Base-by-base conservation (phyloP, 73 alveolate genomes). In the Paramecium octaurelia region DNA sequence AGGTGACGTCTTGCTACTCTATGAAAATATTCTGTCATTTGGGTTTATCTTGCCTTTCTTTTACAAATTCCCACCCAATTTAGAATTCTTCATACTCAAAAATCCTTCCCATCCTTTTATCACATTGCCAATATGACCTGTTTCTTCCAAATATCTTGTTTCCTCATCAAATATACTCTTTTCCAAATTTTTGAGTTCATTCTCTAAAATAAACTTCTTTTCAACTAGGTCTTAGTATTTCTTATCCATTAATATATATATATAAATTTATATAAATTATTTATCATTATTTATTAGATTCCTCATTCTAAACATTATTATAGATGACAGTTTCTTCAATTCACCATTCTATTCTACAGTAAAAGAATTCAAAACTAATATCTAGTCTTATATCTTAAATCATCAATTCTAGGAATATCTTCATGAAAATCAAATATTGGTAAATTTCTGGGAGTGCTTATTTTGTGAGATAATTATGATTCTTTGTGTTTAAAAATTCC, bases 81-180 rank as follows among this genome's bases (percentile, higher is more conserved):
- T 75, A 29, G 31, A 34, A 75, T 75, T 75, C 27, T 75, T 75
- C 60, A 42, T 35, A 38, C 7, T 35, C 16, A 42, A 38, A 42
- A 31, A 75, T 38, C 88, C 88, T 38, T 75, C 88, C 88, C 88
- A 75, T 35, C 88, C 88, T 75, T 42, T 75, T 9, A 75, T 24
- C 8, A 75, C 40, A 36, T 75, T 75, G 5, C 88, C 88, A 21
- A 42, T n/a, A 38, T 35, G 38, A 12, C 58, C 69, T 38, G 88
- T 75, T 31, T 75, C 88, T 11, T 75, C 88, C 21, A 75, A 75
- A 38, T 75, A 75, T 20, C 14, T 75, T n/a, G 88, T 75, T 42
- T 75, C 88, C n/a, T 38, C 35, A n/a, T 75, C 88, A 38, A 38
- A 75, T 9, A 75, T 75, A 23, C 29, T 38, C 46, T 75, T 75